phyloP scores from a whole-genome alignment of 768 basidiomycete genomes.

The Suillus bovinus region DNA sequence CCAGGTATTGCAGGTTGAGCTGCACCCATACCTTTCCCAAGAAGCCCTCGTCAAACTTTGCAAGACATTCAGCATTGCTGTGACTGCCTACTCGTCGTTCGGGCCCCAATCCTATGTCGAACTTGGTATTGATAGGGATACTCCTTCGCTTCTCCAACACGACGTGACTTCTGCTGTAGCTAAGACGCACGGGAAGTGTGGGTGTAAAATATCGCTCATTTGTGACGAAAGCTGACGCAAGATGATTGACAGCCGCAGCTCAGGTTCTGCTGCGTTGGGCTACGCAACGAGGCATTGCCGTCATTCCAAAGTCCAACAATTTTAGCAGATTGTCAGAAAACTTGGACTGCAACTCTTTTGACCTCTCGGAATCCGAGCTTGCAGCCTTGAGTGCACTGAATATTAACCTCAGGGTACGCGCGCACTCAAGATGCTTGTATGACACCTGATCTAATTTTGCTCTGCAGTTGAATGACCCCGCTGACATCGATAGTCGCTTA shows the following conservation, averaged over 20 bases:
- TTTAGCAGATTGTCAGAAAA: slow-evolving; percentile 41
- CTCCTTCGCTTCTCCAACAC: slow-evolving; percentile 55
- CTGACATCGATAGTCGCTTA: slow-evolving; percentile 61
- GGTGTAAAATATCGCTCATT: slow-evolving; percentile 7
- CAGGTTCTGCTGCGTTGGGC: slow-evolving; percentile 82
- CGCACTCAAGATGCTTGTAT: neutral
- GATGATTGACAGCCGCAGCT: slow-evolving; percentile 36
- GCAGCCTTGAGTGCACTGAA: slow-evolving; percentile 60
- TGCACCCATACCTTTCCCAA: slow-evolving; percentile 58
- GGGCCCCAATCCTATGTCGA: slow-evolving; percentile 63
- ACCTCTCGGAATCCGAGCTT: slow-evolving; percentile 60
- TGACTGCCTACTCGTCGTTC: slow-evolving; percentile 59
- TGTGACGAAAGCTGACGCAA: neutral
- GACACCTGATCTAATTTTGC: slow-evolving; percentile 8
- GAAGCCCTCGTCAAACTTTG: slow-evolving; percentile 44
- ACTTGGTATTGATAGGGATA: slow-evolving; percentile 56
- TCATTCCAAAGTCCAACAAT: slow-evolving; percentile 73
- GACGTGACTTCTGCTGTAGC: slow-evolving; percentile 47
- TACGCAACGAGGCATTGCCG: slow-evolving; percentile 69
- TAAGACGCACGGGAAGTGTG: slow-evolving; percentile 53
- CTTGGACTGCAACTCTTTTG: slow-evolving; percentile 45
- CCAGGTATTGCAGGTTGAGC: slow-evolving; percentile 59
- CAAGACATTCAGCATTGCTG: slow-evolving; percentile 45
- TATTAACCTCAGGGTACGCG: slow-evolving; percentile 58
- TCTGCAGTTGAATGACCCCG: slow-evolving; percentile 67